Percentiles rank a stretch among this genome's conserved stretches.
Evolutionary conservation across 169 alveolate genomes (phyloP).

Genomic region (Eimeria brunetti): DNA sequence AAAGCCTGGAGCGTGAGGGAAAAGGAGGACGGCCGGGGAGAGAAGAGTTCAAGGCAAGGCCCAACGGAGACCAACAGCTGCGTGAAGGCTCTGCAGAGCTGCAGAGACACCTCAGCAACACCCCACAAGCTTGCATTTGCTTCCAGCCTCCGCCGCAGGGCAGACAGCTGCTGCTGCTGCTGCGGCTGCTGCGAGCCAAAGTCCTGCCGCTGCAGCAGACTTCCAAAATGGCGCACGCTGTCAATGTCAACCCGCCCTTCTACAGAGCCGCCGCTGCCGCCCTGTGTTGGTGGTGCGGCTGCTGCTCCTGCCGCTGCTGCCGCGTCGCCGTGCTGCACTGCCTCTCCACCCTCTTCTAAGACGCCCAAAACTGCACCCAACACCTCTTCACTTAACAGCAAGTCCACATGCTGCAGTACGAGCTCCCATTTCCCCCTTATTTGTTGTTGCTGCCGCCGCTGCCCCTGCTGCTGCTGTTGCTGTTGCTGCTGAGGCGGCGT

Average conservation of each 20-base stretch:
- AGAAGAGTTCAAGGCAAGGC: slow-evolving; percentile 77
- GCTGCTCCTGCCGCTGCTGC: slow-evolving; percentile 26
- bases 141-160: slow-evolving; percentile 27
- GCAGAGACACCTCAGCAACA: slow-evolving; percentile 66
- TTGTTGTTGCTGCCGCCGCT: slow-evolving; percentile 30
- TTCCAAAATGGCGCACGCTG: slow-evolving; percentile 2
- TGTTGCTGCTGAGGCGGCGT: slow-evolving; percentile 30
- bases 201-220: slow-evolving; percentile 40
- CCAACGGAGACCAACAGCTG: slow-evolving; percentile 70
- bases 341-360: slow-evolving; percentile 47
- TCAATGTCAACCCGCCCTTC: slow-evolving; percentile 61
- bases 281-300: neutral
- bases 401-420: slow-evolving; percentile 63
- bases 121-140: slow-evolving; percentile 18
- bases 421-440: slow-evolving; percentile 54
- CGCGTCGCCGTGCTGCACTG: slow-evolving; percentile 32
- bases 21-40: slow-evolving; percentile 69
- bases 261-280: slow-evolving; percentile 33
- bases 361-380: slow-evolving; percentile 6
- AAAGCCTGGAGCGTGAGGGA: slow-evolving; percentile 48
- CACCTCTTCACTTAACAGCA: slow-evolving; percentile 52
- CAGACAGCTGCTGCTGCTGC: slow-evolving; percentile 35
- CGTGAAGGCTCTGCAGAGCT: slow-evolving; percentile 51
- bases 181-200: neutral
- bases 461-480: slow-evolving; percentile 55